Evolutionary conservation across 2,329 filamentous ascomycete genomes (phyloP).

Genomic region (Penicillium sp.): DNA sequence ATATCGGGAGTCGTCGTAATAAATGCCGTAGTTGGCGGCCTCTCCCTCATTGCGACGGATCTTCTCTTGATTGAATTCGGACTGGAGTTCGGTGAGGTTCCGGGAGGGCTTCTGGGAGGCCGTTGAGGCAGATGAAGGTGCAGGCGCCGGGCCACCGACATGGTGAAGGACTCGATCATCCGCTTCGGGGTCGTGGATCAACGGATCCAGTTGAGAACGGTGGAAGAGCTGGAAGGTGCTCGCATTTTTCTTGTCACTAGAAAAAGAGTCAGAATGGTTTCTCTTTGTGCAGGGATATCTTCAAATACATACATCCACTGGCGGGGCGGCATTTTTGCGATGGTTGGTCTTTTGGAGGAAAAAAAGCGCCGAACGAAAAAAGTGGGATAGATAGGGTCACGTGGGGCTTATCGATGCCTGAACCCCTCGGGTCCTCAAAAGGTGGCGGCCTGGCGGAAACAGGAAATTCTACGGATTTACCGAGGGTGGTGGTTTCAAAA

Average conservation of each 20-base stretch:
- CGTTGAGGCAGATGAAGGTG: conserved; percentile 32
- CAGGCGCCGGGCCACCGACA: conserved; percentile 46
- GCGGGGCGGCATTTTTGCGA: conserved; percentile 66
- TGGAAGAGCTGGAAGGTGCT: conserved; percentile 94
- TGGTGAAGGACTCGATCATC: conserved; percentile 90
- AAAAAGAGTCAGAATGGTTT: conserved; percentile 32
- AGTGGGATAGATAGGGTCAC: conserved; percentile 36
- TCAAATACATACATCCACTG: conserved; percentile 69
- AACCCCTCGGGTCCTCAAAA: conserved; percentile 27
- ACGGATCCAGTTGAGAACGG: conserved; percentile 94
- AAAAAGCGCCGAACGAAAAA: conserved; percentile 24
- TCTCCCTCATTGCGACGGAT: conserved; percentile 93
- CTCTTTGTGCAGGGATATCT: background rate
- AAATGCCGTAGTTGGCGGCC: conserved; percentile 90
- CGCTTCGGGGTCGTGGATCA: conserved; percentile 88
- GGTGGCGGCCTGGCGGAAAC: conserved; percentile 4
- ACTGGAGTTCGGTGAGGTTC: conserved; percentile 75
- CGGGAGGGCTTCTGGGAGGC: conserved; percentile 52
- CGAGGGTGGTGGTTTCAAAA: no score
- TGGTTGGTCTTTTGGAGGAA: conserved; percentile 10
- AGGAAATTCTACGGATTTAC: background rate
- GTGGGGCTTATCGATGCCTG: conserved; percentile 35
- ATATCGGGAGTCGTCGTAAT: conserved; percentile 92
- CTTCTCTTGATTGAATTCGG: conserved; percentile 67
- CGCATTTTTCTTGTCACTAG: conserved; percentile 84